phyloP scores from a whole-genome alignment of 2,329 filamentous ascomycete genomes.

The Aspergillus sp. region DNA sequence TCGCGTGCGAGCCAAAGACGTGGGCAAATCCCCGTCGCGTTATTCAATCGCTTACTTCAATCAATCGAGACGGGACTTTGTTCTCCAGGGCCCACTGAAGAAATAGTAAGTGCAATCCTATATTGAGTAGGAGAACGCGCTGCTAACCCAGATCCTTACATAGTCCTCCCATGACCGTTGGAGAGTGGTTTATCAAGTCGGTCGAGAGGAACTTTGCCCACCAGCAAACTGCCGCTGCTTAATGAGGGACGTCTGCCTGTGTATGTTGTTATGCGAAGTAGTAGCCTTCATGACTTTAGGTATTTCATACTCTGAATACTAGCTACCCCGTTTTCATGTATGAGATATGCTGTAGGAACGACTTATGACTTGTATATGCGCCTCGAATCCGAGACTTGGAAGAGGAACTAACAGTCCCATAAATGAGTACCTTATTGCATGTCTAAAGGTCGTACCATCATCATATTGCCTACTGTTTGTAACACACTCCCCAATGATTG shows the following conservation, averaged over 20 bases:
- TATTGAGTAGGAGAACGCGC: neutral
- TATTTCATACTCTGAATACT: no score
- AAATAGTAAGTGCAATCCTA: slow-evolving; percentile 5
- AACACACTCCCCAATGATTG: no score
- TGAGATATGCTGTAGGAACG: no score
- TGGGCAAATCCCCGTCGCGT: slow-evolving; percentile 1
- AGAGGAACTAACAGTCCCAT: no score
- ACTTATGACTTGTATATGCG: no score
- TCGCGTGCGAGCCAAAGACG: slow-evolving; percentile 5
- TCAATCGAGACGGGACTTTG: neutral
- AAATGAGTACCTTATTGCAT: no score
- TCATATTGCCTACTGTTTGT: no score
- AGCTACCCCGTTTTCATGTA: no score
- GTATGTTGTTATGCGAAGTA: no score
- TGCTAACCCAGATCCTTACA: neutral
- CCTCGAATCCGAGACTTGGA: no score
- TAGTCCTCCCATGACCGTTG: slow-evolving; percentile 3
- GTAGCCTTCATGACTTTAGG: no score
- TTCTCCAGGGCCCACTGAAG: slow-evolving; percentile 6
- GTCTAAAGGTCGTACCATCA: no score
- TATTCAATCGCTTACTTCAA: slow-evolving; percentile 12
- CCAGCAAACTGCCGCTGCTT: neutral
- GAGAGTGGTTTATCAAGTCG: neutral
- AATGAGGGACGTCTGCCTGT: neutral
- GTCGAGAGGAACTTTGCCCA: neutral